Percentiles rank a stretch among this genome's conserved stretches.
Evolutionary conservation across 2,329 filamentous ascomycete species (phyloP).

Genomic region (Stromatinia cepivora): DNA sequence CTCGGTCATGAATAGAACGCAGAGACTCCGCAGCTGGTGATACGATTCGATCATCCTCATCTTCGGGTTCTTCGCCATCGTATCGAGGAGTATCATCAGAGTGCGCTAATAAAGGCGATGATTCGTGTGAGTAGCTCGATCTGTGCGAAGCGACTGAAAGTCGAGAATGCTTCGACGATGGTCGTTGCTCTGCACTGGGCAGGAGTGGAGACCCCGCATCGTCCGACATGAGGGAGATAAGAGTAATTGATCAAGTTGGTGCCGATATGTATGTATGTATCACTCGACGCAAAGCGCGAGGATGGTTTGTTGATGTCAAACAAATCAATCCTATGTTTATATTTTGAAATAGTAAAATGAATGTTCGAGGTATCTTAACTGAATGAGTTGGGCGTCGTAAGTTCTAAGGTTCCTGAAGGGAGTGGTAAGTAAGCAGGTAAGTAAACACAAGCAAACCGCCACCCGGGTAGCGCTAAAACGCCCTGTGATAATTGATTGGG

Average conservation of each 20-base stretch:
- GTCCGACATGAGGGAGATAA: conserved; percentile 20
- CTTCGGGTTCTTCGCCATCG: conserved; percentile 35
- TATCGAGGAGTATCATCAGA: conserved; percentile 37
- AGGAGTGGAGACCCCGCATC: conserved; percentile 22
- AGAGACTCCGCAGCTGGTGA: conserved; percentile 43
- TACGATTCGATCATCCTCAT: conserved; percentile 27
- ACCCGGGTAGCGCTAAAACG: conserved; percentile 2
- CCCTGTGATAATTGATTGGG: not conserved
- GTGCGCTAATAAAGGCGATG: conserved; percentile 42
- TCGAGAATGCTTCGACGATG: conserved; percentile 21
- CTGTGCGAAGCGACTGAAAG: not conserved
- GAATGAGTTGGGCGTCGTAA: not conserved
- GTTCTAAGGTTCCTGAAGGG: not conserved
- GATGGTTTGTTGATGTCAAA: conserved; percentile 15
- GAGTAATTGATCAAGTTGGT: not conserved
- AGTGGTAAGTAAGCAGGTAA: conserved; percentile 13
- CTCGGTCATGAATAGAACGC: conserved; percentile 40
- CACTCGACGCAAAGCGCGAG: conserved; percentile 24
- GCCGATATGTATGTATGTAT: conserved; percentile 9
- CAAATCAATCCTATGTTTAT: not conserved
- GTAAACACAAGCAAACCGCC: conserved; percentile 7
- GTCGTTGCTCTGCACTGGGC: conserved; percentile 18
- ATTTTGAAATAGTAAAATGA: not conserved
- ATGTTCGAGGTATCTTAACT: not conserved
- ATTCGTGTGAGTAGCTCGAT: conserved; percentile 34